Base-by-base conservation (phyloP, 2,329 filamentous ascomycete species). In the Zalaria obscura region DNA sequence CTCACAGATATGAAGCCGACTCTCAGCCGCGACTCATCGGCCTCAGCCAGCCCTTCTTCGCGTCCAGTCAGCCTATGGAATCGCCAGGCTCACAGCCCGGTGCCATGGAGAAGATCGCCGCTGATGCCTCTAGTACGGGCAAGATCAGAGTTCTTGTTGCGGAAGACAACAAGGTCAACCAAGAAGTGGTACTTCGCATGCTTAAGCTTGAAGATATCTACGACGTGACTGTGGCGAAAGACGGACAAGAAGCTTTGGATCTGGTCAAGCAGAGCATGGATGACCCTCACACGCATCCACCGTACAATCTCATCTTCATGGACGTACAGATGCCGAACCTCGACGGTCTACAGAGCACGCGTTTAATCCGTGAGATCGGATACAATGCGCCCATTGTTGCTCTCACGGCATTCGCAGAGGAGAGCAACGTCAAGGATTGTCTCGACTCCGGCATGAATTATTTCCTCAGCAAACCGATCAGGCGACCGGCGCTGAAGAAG, bases 251-350 rank as follows among this genome's bases (percentile, higher is more conserved):
- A 61, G 88, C 88, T 0, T 84, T 87, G 45, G 86, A 94, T 47
- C 69, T 82, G 27, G 87, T 94, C 49, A 88, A 86, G 56, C 77
- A 77, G 10, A 82, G 78, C 48, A 91, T 93, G 82, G 41, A 43
- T 2, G 39, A 18, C 4, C 41, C 44, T 27, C 5, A 25, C 11
- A 36, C 39, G 2, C 26, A 39, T 8, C 37, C 18, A 2, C 26
- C 40, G 2, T 94, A 89, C 56, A 85, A 93, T 50, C 69, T 95
- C 26, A 89, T 95, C 47, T 91, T 94, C 55, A 95, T 94, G 88
- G 88, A 95, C 53, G 81, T 94, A 3, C 55, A 84, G 62, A 95
- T 95, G 88, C 88, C 88, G 3, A 93, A 91, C 47, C 72, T 95
- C 9, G 87, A 94, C 54, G 88, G 88, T 1, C 66, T 95, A 25